Evolutionary conservation across 345 rosid species (phyloP).

Genomic region (Arabis hirsuta): DNA sequence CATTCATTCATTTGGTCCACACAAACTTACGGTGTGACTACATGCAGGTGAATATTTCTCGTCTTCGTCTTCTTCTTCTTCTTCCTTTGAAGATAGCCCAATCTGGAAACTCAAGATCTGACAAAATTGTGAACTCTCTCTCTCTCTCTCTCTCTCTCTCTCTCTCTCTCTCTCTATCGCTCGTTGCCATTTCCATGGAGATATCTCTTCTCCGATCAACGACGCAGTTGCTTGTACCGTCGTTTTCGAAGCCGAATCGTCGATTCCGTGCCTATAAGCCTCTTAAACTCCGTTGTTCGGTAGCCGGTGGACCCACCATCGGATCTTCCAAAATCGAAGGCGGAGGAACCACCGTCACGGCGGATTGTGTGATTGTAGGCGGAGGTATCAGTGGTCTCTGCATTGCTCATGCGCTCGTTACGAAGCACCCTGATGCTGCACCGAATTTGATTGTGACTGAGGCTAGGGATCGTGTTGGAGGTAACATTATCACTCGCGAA

Average conservation of each 20-base stretch:
- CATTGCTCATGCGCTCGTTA: conserved; percentile 88
- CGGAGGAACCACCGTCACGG: conserved; percentile 45
- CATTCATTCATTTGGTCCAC: conserved; percentile 4
- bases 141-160: conserved; percentile 24
- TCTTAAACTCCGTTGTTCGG: conserved; percentile 65
- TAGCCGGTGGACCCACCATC: conserved; percentile 63
- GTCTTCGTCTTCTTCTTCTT: conserved; percentile 5
- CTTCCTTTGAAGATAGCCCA: conserved; percentile 30
- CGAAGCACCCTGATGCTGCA: conserved; percentile 65
- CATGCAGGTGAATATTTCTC: conserved; percentile 31
- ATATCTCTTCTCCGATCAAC: conserved; percentile 54
- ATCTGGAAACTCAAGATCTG: conserved; percentile 34
- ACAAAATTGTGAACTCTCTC: conserved; percentile 31
- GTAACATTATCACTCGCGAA: conserved; percentile 83
- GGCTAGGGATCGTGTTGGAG: conserved; percentile 84
- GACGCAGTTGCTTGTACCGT: conserved; percentile 45
- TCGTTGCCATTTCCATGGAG: conserved; percentile 51
- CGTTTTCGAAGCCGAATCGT: conserved; percentile 38
- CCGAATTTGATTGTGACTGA: conserved; percentile 83
- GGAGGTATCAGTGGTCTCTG: conserved; percentile 95
- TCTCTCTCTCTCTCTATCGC: conserved; percentile 21
- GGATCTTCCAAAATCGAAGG: conserved; percentile 51
- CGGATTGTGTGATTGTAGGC: conserved; percentile 85
- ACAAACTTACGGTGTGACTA: conserved; percentile 26
- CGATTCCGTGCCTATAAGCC: conserved; percentile 34